Evolutionary conservation across 331 rosid genomes (phyloP), one percentile per base, ranked within the genome.

Genomic region (Stylosanthes scabra): DNA sequence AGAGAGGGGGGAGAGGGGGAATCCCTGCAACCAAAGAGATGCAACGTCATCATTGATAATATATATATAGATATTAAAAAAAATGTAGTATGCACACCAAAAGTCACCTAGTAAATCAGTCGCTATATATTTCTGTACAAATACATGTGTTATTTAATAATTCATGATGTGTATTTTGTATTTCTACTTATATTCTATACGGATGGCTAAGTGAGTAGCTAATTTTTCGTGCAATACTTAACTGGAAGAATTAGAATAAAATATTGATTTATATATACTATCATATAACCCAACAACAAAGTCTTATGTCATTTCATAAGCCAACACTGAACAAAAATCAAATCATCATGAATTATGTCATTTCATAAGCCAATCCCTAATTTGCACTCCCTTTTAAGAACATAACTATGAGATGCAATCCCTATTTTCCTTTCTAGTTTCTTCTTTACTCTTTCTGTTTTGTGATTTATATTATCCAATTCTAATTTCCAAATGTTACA

Each of bases 11-110:
- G n/a, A n/a, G n/a, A n/a, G n/a, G n/a, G n/a, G n/a, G n/a, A n/a
- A n/a, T n/a, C n/a, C 87, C 93, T 90, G 89, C 89, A 90, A 58
- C 50, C 60, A 71, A 73, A 72, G 40, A 41, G 31, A 49, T 49
- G 40, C 9, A 62, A 56, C 66, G 45, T 78, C 57, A 46, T 66
- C 49, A 69, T 44, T 51, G 58, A 55, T 40, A 62, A 51, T 44
- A 11, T 14, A 64, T 20, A 20, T 20, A 20, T 0, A 20, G 0
- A 20, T 20, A 20, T 20, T n/a, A n/a, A 20, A 0, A 20, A 20
- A 20, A 20, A 20, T 20, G 25, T 20, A 20, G 1, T 0, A 20
- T 20, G 25, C 25, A 20, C 25, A 20, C 25, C 25, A 20, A 20
- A 20, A 20, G 1, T 20, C 25, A 20, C 1, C 25, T 20, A 20